Evolutionary conservation across 2,329 filamentous ascomycete species (phyloP).

Genomic region (Chrysoporthe austroafricana): DNA sequence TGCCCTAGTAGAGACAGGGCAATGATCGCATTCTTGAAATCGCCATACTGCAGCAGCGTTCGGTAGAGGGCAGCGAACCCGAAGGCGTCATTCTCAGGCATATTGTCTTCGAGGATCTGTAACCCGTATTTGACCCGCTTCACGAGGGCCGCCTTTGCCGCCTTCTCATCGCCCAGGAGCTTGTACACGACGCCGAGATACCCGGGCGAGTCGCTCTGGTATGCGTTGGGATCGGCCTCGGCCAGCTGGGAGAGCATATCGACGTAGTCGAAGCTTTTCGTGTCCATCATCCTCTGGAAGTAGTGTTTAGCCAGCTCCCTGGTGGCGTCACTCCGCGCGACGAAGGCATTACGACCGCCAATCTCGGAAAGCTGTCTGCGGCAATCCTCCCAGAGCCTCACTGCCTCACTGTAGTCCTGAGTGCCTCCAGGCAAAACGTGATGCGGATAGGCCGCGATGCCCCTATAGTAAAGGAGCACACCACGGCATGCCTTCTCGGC

Average conservation of each 20-base stretch:
- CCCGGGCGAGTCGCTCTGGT: conserved; percentile 19
- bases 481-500: conserved; percentile 28
- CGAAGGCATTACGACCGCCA: conserved; percentile 30
- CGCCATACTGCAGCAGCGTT: conserved; percentile 19
- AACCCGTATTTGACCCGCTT: conserved; percentile 21
- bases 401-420: conserved; percentile 5
- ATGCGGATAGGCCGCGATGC: background rate
- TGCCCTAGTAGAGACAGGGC: conserved; percentile 18
- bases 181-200: conserved; percentile 30
- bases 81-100: conserved; percentile 27
- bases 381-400: conserved; percentile 30
- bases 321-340: conserved; percentile 18
- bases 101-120: conserved; percentile 20
- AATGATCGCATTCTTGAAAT: conserved; percentile 16
- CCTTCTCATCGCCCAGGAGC: conserved; percentile 23
- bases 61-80: conserved; percentile 20
- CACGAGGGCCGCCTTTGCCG: conserved; percentile 23
- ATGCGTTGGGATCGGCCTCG: conserved; percentile 14
- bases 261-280: conserved; percentile 19
- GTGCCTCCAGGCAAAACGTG: background rate
- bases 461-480: conserved; percentile 26
- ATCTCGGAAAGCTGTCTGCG: conserved; percentile 29
- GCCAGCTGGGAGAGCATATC: conserved; percentile 26
- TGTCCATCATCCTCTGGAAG: conserved; percentile 32
- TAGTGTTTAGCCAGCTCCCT: conserved; percentile 31